A percentile compares a stretch with the other conserved stretches of the same genome.
Conservation (phyloP, 371 early-diverging fungal genomes). For the Mucor sp. region DNA sequence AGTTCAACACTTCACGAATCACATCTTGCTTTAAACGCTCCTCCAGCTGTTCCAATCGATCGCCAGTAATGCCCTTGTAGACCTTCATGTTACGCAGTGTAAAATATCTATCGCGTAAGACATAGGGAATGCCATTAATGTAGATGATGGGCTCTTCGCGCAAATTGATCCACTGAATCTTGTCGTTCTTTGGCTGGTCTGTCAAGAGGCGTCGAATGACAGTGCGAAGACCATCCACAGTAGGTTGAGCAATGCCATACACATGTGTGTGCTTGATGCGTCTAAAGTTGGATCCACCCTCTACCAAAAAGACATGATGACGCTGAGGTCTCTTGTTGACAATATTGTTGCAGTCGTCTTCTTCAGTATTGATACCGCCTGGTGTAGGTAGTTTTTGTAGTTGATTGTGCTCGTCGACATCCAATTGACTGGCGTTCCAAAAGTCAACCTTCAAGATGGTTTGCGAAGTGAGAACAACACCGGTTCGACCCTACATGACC, state of each 20-base stretch:
- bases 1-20: conserved; percentile 45
- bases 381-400: conserved; percentile 21
- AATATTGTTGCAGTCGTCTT: background rate
- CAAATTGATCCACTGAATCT: conserved; percentile 64
- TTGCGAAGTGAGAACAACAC: conserved; percentile 59
- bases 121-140: conserved; percentile 64
- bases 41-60: conserved; percentile 60
- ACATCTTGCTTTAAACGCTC: conserved; percentile 60
- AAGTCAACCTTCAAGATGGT: conserved; percentile 68
- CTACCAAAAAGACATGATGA: conserved; percentile 24
- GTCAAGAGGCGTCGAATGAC: conserved; percentile 25
- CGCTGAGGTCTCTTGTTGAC: conserved; percentile 8
- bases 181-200: conserved; percentile 16
- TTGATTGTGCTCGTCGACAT: conserved; percentile 22
- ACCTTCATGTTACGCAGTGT: conserved; percentile 62
- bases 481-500: conserved; percentile 44
- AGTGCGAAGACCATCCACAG: conserved; percentile 54
- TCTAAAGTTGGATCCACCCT: conserved; percentile 38
- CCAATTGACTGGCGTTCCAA: conserved; percentile 36
- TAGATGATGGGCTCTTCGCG: conserved; percentile 72
- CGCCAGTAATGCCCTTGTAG: conserved; percentile 59
- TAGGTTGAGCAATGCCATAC: conserved; percentile 68
- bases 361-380: background rate
- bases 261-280: conserved; percentile 35
- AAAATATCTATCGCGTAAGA: conserved; percentile 56